Evolutionary conservation across 345 rosid genomes (phyloP).

Genomic region (Aquilaria malaccensis): DNA sequence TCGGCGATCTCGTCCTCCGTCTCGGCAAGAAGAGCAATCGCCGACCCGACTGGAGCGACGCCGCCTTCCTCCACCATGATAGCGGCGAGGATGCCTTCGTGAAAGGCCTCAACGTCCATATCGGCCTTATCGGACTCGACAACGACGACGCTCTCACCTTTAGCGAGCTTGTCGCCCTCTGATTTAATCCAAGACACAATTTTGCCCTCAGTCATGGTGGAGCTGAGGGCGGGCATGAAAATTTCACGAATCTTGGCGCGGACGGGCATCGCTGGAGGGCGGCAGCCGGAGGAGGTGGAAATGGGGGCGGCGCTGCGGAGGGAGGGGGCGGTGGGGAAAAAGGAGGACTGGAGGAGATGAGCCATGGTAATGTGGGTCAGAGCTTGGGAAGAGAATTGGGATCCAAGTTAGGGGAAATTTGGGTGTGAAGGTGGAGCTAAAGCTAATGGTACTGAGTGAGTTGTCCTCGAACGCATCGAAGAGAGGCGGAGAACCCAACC

Average conservation of each 20-base stretch:
- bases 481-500: constrained; percentile 58
- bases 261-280: constrained; percentile 17
- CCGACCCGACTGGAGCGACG: constrained; percentile 89
- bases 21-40: constrained; percentile 87
- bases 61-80: constrained; percentile 95
- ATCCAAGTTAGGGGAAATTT: not conserved
- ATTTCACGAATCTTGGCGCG: constrained; percentile 90
- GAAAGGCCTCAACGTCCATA: constrained; percentile 96
- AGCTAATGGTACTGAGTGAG: not conserved
- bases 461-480: constrained; percentile 59
- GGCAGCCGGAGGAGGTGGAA: constrained; percentile 12
- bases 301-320: constrained; percentile 14
- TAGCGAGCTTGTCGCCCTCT: constrained; percentile 82
- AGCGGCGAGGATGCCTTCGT: constrained; percentile 89
- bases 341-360: constrained; percentile 53
- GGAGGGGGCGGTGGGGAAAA: constrained; percentile 39
- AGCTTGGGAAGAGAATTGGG: not conserved
- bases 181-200: constrained; percentile 92
- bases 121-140: constrained; percentile 97
- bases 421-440: constrained; percentile 1
- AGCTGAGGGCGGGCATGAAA: constrained; percentile 98
- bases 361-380: constrained; percentile 32
- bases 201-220: constrained; percentile 95
- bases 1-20: constrained; percentile 61
- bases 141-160: constrained; percentile 91